Conservation (phyloP, 2,329 filamentous ascomycete species). For the Dactylonectria estremocensis region DNA sequence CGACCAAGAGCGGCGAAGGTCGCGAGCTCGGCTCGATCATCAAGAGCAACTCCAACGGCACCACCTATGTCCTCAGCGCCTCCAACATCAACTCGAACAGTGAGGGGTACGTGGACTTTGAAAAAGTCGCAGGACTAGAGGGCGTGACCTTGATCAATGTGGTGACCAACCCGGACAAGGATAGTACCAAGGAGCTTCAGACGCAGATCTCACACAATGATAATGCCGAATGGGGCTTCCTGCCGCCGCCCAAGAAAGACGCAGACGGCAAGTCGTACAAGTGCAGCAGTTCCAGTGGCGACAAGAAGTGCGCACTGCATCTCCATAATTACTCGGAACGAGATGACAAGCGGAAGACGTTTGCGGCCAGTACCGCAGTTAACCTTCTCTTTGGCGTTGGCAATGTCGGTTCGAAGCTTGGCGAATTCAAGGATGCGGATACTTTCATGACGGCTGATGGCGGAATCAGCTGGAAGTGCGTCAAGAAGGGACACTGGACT, state of each 20-base stretch:
- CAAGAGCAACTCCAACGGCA: conserved; percentile 99
- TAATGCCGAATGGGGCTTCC: conserved; percentile 86
- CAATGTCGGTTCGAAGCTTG: conserved; percentile 85
- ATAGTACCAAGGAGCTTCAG: conserved; percentile 88
- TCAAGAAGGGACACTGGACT: conserved; percentile 89
- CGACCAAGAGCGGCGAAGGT: conserved; percentile 76
- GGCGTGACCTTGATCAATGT: conserved; percentile 91
- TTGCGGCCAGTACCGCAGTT: conserved; percentile 88
- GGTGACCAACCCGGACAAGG: conserved; percentile 80
- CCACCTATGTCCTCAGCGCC: conserved; percentile 90
- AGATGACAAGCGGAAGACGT: conserved; percentile 84
- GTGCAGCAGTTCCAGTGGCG: conserved; percentile 74
- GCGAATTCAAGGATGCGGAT: conserved; percentile 78
- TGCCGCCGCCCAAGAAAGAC: conserved; percentile 81
- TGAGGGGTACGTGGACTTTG: conserved; percentile 89
- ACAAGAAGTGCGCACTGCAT: conserved; percentile 85
- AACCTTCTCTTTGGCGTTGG: conserved; percentile 93
- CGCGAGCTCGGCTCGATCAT: conserved; percentile 88
- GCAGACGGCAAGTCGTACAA: conserved; percentile 79
- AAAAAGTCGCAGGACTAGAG: conserved; percentile 93
- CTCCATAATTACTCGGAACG: conserved; percentile 97
- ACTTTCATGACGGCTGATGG: conserved; percentile 94
- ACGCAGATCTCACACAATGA: conserved; percentile 98
- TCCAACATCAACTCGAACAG: conserved; percentile 85
- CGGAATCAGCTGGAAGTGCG: conserved; percentile 88